phyloP scores from a whole-genome alignment of 179 eudicot genomes.

The Heliamphora ciliata region DNA sequence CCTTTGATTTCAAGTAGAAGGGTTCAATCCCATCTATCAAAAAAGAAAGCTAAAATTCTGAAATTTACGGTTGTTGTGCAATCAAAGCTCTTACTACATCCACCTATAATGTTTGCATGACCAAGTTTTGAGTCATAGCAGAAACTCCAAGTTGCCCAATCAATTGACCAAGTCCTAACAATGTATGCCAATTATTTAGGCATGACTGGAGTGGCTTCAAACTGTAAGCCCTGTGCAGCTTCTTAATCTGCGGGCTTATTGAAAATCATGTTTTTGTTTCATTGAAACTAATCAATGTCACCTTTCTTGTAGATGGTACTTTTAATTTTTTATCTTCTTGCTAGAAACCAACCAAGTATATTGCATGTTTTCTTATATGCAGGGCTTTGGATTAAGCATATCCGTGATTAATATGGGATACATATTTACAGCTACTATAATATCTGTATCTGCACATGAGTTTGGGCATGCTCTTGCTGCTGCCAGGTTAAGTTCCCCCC shows the following conservation, averaged over 20 bases:
- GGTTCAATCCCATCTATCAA: not conserved
- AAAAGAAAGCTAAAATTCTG: not conserved
- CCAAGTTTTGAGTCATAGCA: not conserved
- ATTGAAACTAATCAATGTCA: not conserved
- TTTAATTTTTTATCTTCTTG: not conserved
- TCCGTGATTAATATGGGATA: slow-evolving; percentile 52
- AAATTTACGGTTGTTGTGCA: not conserved
- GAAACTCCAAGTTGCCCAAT: slow-evolving; percentile 2
- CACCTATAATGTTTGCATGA: not conserved
- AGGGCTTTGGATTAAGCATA: slow-evolving; percentile 46
- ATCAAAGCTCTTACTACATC: not conserved
- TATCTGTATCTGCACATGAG: slow-evolving; percentile 73
- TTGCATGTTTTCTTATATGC: slow-evolving; percentile 15
- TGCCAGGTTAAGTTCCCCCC: slow-evolving; percentile 56
- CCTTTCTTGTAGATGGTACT: not conserved
- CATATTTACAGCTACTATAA: slow-evolving; percentile 47
- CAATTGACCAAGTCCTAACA: not conserved
- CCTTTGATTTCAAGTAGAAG: not conserved
- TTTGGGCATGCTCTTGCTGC: slow-evolving; percentile 96
- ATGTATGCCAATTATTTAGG: not conserved
- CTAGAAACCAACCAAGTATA: not conserved
- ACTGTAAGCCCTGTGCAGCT: not conserved
- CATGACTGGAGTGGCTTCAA: slow-evolving; percentile 1
- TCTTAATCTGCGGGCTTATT: slow-evolving; percentile 4
- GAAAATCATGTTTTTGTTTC: not conserved